Percentiles rank a stretch among this genome's conserved stretches.
phyloP scores from a whole-genome alignment of 371 early-diverging fungal genomes.

The Apophysomyces trapeziformis region DNA sequence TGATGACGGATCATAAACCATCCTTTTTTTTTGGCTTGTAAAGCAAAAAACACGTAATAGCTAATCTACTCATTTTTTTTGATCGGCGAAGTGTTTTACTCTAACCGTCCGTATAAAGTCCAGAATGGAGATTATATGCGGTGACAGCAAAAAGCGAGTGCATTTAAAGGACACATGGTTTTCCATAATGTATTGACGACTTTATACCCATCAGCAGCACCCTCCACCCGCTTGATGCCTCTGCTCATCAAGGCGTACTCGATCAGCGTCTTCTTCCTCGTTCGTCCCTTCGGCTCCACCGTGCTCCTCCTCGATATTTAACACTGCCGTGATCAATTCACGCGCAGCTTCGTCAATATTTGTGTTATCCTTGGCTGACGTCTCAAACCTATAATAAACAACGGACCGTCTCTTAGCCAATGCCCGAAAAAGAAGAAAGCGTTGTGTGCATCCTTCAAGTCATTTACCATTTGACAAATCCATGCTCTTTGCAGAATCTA shows the following conservation, averaged over 20 bases:
- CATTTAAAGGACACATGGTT: too few relatives aligned
- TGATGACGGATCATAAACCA: too few relatives aligned
- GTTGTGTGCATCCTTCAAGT: not conserved
- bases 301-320: conserved; percentile 47
- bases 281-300: conserved; percentile 25
- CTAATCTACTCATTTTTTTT: too few relatives aligned
- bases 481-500: conserved; percentile 57
- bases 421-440: too few relatives aligned
- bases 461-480: conserved; percentile 60
- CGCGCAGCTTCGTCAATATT: conserved; percentile 70
- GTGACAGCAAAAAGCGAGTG: too few relatives aligned
- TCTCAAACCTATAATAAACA: conserved; percentile 54
- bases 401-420: too few relatives aligned
- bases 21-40: too few relatives aligned
- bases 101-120: too few relatives aligned
- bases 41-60: too few relatives aligned
- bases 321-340: conserved; percentile 46
- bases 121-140: too few relatives aligned
- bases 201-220: not conserved
- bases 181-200: too few relatives aligned
- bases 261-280: conserved; percentile 22
- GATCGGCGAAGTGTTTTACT: too few relatives aligned
- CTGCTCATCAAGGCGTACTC: conserved; percentile 14
- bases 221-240: not conserved
- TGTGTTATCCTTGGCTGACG: conserved; percentile 69